These are phyloP conservation scores for Chalciporus chontae DNA, from an alignment of 768 basidiomycete species.

Conservation along the genomic window DNA sequence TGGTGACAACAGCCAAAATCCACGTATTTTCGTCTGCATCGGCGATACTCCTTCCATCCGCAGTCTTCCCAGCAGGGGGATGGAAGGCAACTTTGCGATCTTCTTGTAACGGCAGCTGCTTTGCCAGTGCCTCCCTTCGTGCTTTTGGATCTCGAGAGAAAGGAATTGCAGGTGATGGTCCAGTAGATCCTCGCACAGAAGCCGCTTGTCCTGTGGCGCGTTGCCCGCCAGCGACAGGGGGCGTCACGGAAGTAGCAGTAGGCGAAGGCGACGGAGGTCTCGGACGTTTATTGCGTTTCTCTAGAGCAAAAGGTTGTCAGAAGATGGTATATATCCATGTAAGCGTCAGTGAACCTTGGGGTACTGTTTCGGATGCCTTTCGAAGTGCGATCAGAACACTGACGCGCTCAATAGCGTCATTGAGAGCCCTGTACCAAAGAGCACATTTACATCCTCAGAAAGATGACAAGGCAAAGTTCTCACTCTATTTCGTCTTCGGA, in stretches of 20 bases:
- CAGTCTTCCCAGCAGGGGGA: slow-evolving; percentile 55
- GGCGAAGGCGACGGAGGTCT: slow-evolving; percentile 65
- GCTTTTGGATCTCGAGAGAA: slow-evolving; percentile 66
- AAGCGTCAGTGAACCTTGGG: slow-evolving; percentile 46
- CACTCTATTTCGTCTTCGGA: slow-evolving; percentile 67
- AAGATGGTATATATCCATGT: background rate
- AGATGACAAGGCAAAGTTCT: slow-evolving; percentile 15
- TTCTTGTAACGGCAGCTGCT: slow-evolving; percentile 65
- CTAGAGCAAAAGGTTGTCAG: slow-evolving; percentile 28
- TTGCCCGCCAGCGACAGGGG: slow-evolving; percentile 19
- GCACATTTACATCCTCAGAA: slow-evolving; percentile 7
- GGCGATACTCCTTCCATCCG: slow-evolving; percentile 43
- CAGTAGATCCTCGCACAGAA: slow-evolving; percentile 52
- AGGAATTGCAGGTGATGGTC: slow-evolving; percentile 45
- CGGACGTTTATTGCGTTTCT: slow-evolving; percentile 78
- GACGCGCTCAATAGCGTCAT: slow-evolving; percentile 67
- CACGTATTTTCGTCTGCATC: slow-evolving; percentile 53
- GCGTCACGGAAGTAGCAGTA: slow-evolving; percentile 42
- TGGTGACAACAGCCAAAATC: slow-evolving; percentile 77
- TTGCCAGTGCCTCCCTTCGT: slow-evolving; percentile 56
- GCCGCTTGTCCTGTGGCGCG: slow-evolving; percentile 13
- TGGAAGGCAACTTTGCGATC: slow-evolving; percentile 82
- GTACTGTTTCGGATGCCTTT: slow-evolving; percentile 58
- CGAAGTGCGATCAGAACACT: slow-evolving; percentile 68
- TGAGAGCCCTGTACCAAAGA: slow-evolving; percentile 52